A percentile compares a stretch with the other conserved stretches of the same genome.
Conservation (phyloP, 1,284 basidiomycete genomes). For the Ceratobasidium theobromae region DNA sequence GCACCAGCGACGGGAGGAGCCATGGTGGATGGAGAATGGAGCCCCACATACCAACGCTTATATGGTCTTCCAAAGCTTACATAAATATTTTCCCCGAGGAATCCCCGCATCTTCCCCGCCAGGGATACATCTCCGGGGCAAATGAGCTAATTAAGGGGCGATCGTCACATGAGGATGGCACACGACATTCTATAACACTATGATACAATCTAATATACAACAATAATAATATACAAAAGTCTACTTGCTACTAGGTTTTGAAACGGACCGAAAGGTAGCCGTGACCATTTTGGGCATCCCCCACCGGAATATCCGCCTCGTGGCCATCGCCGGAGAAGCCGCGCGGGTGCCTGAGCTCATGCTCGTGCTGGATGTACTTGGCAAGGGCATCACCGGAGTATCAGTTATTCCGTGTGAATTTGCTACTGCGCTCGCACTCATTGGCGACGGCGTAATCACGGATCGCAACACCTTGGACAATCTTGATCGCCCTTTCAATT, state of each 20-base stretch:
- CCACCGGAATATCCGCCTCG: not conserved
- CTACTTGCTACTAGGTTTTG: not conserved
- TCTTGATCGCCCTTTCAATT: not conserved
- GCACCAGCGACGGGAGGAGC: slow-evolving; percentile 17
- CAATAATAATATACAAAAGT: no score
- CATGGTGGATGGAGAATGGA: slow-evolving; percentile 8
- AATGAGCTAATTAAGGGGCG: not conserved
- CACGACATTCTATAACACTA: no score
- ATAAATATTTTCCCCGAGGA: not conserved
- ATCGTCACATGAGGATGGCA: no score
- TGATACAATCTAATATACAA: no score
- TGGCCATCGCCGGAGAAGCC: not conserved
- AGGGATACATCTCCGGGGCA: not conserved
- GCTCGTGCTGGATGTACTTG: no score
- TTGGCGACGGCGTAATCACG: not conserved
- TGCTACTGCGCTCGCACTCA: not conserved
- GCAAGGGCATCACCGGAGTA: not conserved
- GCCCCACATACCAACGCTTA: not conserved
- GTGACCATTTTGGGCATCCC: not conserved
- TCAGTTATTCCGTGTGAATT: not conserved
- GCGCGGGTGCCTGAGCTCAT: not conserved
- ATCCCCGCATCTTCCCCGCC: slow-evolving; percentile 1
- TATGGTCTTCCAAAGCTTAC: not conserved
- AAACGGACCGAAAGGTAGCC: not conserved
- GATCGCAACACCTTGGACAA: not conserved